Conservation (phyloP, 371 early-diverging fungal species). For the Phascolomyces articulosus region DNA sequence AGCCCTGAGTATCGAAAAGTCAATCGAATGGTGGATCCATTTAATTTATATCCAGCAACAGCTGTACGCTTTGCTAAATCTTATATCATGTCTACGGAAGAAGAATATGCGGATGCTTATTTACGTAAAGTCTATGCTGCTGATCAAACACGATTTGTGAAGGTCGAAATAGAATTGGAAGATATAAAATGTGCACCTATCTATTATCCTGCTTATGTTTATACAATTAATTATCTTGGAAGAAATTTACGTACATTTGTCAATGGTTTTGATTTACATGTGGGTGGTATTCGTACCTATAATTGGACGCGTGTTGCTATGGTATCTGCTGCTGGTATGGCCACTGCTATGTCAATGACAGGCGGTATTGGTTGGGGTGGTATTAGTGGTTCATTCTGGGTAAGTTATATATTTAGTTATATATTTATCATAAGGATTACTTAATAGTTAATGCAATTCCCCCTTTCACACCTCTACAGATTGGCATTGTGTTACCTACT, state of each 20-base stretch:
- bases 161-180: conserved; percentile 47
- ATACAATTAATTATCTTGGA: conserved; percentile 52
- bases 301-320: conserved; percentile 58
- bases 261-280: conserved; percentile 52
- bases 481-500: conserved; percentile 61
- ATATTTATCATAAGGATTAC: background rate
- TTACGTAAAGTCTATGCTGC: conserved; percentile 48
- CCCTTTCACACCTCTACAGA: too few relatives aligned
- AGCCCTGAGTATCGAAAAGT: conserved; percentile 16
- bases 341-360: conserved; percentile 32
- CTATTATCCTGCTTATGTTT: conserved; percentile 61
- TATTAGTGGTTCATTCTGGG: conserved; percentile 51
- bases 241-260: conserved; percentile 60
- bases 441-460: background rate
- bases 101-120: conserved; percentile 47
- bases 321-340: conserved; percentile 51
- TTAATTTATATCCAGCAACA: conserved; percentile 54
- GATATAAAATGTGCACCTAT: conserved; percentile 56
- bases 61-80: conserved; percentile 55
- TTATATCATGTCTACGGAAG: conserved; percentile 52
- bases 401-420: conserved; percentile 11
- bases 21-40: conserved; percentile 53
- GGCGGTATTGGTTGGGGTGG: conserved; percentile 52
- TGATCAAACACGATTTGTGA: conserved; percentile 56
- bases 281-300: conserved; percentile 59